Evolutionary conservation across 345 rosid species (phyloP).

Genomic region (Gossypium longicalyx): DNA sequence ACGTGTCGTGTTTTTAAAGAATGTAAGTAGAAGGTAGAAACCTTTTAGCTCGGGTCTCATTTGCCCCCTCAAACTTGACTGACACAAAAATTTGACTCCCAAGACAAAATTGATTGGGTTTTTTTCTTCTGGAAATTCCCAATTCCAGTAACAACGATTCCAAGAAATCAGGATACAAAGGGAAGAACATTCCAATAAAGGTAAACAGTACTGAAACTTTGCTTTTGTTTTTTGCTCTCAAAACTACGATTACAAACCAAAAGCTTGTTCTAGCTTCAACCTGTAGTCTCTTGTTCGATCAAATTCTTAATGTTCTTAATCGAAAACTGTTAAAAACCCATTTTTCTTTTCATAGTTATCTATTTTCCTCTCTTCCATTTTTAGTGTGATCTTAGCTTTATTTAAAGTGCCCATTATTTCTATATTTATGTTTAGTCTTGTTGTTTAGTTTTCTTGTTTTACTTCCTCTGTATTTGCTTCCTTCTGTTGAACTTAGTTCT

Average conservation of each 20-base stretch:
- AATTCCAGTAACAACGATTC: neutral
- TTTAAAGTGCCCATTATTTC: neutral
- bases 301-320: no score
- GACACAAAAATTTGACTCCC: neutral
- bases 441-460: neutral
- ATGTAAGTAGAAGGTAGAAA: no score
- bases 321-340: neutral
- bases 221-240: neutral
- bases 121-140: neutral
- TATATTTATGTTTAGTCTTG: neutral
- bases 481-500: neutral
- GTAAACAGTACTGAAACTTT: neutral
- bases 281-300: no score
- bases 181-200: neutral
- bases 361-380: neutral
- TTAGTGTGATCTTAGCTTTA: conserved; percentile 4
- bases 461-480: neutral
- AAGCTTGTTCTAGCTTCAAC: conserved; percentile 7
- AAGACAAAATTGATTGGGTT: neutral
- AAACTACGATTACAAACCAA: conserved; percentile 9
- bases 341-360: neutral
- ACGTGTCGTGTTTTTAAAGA: neutral
- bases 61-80: neutral
- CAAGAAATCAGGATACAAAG: neutral
- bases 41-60: neutral